Base-by-base conservation (phyloP, 768 basidiomycete genomes). In the Mycena polygramma region DNA sequence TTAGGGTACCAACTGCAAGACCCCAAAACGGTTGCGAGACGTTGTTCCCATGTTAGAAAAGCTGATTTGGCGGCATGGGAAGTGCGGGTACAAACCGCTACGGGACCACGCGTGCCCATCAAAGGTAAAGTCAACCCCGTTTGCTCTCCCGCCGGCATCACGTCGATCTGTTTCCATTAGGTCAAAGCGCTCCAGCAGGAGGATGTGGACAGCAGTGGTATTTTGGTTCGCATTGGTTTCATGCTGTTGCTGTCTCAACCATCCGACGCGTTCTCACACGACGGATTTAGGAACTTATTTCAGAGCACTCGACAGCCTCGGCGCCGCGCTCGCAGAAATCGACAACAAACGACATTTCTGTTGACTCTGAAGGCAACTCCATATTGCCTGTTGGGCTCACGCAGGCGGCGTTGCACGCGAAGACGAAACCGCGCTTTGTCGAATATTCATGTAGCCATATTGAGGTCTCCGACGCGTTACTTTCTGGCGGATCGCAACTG, bases 21-120 rank as follows among this genome's bases (percentile, higher is more conserved):
- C 95, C 14, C 95, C 95, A 0, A 89, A 90, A 76, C 83, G 94
- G 41, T 74, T 97, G 64, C 92, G 88, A 75, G 81, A 83, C 0
- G 79, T 85, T 9, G 75, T 95, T 1, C 76, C 78, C 4, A 71
- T 91, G 2, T 75, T 93, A 5, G 90, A 92, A 69, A 87, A 87
- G 66, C 75, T 95, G 78, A 80, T 94, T 13, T 86, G 87, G 83
- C 85, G 88, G 41, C 93, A 96, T 74, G 79, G 83, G 0, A 91
- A 89, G 74, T 94, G 92, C 73, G 86, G 86, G 17, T 95, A 95
- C 75, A 86, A 88, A 66, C 83, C 86, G n/a, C 75, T 95, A 39
- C 80, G 90, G 36, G 86, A 92, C 68, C 79, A 84, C 35, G 78
- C 84, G n/a, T 97, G 96, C 75, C 91, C 93, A 4, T 92, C 93